Percentiles rank a stretch among this genome's conserved stretches.
These are phyloP conservation scores for Pythium aphanidermatum DNA, from an alignment of 352 stramenopile genomes.

Conservation along the genomic window DNA sequence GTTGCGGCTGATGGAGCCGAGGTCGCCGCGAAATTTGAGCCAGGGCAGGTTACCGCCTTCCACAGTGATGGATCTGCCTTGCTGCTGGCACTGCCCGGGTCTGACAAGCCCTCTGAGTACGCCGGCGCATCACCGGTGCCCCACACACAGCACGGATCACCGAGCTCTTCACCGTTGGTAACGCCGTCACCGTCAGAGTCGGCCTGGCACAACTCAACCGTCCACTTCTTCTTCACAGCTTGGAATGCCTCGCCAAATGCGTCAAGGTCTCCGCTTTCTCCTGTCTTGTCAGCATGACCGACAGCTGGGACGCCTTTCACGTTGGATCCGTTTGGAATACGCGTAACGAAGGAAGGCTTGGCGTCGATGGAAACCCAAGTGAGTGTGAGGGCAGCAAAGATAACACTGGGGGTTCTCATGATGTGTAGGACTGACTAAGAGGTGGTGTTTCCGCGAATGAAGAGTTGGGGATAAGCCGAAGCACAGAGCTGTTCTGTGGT, in stretches of 20 bases:
- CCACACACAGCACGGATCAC: slow-evolving; percentile 7
- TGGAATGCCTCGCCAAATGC: slow-evolving; percentile 10
- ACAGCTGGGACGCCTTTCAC: slow-evolving; percentile 10
- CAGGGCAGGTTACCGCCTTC: slow-evolving; percentile 18
- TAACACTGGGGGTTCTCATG: too few species aligned
- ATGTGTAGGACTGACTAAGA: too few species aligned
- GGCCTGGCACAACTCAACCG: slow-evolving; percentile 5
- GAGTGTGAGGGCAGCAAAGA: too few species aligned
- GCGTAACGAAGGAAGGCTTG: slow-evolving; percentile 8
- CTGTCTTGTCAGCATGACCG: slow-evolving; percentile 6
- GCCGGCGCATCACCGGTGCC: background rate
- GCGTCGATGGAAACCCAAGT: too few species aligned
- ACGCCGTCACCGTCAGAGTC: too few species aligned
- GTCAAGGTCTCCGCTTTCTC: slow-evolving; percentile 4
- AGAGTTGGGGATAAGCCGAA: too few species aligned
- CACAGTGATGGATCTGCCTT: slow-evolving; percentile 22
- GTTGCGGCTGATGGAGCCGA: background rate
- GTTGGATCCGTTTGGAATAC: slow-evolving; percentile 23
- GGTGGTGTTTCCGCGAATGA: too few species aligned
- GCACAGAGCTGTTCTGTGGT: too few species aligned
- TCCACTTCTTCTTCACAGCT: slow-evolving; percentile 2
- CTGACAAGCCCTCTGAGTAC: slow-evolving; percentile 23
- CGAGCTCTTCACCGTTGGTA: background rate
- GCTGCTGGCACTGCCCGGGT: slow-evolving; percentile 17
- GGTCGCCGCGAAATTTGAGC: background rate